Evolutionary conservation across 1,139 yeast genomes (phyloP).

Genomic region (Magnusiomyces paraingens): DNA sequence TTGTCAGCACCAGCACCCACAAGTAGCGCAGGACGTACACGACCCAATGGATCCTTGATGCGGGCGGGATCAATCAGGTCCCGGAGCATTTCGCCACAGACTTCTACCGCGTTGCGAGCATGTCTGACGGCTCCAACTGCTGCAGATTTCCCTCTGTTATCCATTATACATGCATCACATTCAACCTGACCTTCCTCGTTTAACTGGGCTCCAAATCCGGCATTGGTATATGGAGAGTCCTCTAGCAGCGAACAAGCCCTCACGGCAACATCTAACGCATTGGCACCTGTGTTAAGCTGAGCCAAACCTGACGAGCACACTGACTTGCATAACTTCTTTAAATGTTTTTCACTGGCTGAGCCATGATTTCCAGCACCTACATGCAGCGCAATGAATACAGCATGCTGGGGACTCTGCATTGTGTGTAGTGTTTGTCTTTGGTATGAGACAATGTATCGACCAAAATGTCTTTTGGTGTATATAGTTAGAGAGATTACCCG

Average conservation of each 20-base stretch:
- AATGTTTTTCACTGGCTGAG: conserved; percentile 14
- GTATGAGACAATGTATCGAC: too few species aligned
- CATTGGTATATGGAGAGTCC: conserved; percentile 43
- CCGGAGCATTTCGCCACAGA: conserved; percentile 24
- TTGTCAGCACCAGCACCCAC: conserved; percentile 32
- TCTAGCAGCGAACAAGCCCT: conserved; percentile 38
- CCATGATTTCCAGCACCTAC: conserved; percentile 35
- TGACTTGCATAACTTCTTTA: conserved; percentile 21
- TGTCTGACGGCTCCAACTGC: conserved; percentile 32
- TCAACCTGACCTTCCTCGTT: conserved; percentile 44
- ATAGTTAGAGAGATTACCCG: too few species aligned
- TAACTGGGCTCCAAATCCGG: conserved; percentile 52
- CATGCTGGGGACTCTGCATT: conserved; percentile 2
- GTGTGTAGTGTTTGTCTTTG: neutral
- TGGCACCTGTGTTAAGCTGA: conserved; percentile 17
- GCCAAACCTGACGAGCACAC: conserved; percentile 24
- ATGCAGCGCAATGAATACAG: conserved; percentile 29
- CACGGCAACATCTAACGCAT: conserved; percentile 22
- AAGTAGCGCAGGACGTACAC: conserved; percentile 32
- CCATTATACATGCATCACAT: conserved; percentile 43
- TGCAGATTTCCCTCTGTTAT: conserved; percentile 20
- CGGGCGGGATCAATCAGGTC: conserved; percentile 17
- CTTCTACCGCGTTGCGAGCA: conserved; percentile 28
- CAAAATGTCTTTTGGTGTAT: too few species aligned
- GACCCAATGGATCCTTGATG: conserved; percentile 22